Conservation (phyloP, 129 eudicot genomes). For the Apium graveolens region DNA sequence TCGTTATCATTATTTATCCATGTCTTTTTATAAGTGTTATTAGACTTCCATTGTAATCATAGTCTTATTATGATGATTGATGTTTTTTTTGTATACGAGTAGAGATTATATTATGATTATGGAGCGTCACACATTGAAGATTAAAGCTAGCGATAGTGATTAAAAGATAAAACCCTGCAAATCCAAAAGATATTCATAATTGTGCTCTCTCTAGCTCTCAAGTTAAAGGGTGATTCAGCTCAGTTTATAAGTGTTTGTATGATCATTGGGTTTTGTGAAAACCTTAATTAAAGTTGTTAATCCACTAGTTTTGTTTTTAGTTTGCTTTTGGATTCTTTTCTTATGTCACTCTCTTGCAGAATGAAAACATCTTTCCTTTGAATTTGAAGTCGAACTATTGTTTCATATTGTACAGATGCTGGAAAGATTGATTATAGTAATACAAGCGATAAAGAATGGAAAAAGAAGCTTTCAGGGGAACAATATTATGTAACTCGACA, state of each 20-base stretch:
- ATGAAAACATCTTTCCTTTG: not conserved
- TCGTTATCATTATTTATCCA: not conserved
- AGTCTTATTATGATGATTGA: not conserved
- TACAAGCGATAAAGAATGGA: conserved; percentile 68
- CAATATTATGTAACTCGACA: conserved; percentile 72
- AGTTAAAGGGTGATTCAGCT: not conserved
- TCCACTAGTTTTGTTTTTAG: not conserved
- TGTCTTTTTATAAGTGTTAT: not conserved
- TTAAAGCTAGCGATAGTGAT: not conserved
- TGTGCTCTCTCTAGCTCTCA: not conserved
- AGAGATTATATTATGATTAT: no score
- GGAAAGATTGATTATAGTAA: conserved; percentile 48
- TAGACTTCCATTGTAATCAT: no score
- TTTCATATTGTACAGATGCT: conserved; percentile 25
- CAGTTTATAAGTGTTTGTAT: not conserved
- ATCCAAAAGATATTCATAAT: not conserved
- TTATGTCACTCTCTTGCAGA: not conserved
- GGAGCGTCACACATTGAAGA: no score
- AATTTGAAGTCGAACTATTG: conserved; percentile 2
- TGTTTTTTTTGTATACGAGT: not conserved
- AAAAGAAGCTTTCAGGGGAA: conserved; percentile 50
- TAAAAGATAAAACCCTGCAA: no score
- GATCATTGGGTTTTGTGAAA: not conserved
- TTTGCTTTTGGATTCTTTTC: not conserved
- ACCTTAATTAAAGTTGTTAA: not conserved